A percentile compares a stretch with the other conserved stretches of the same genome.
These are phyloP conservation scores for Leptographium flavum DNA, from an alignment of 2,329 filamentous ascomycete species.

Conservation along the genomic window DNA sequence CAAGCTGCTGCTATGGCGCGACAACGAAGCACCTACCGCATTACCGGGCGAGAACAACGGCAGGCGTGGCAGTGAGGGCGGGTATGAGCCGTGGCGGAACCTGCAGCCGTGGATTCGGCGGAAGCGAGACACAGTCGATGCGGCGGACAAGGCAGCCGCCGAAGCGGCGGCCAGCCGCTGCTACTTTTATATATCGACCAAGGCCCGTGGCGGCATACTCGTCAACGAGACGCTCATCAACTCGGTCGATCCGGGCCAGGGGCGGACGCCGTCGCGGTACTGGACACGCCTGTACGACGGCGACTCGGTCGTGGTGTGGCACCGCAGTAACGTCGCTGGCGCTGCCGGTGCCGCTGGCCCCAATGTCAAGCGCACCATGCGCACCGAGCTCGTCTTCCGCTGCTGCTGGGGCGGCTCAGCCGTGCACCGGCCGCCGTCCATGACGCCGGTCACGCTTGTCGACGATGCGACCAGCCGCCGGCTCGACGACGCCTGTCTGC, in stretches of 20 bases:
- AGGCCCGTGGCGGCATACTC: slow-evolving; percentile 59
- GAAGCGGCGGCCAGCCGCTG: slow-evolving; percentile 32
- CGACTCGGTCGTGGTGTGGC: slow-evolving; percentile 63
- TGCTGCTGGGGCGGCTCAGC: slow-evolving; percentile 44
- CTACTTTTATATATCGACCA: slow-evolving; percentile 64
- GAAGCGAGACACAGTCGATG: slow-evolving; percentile 14
- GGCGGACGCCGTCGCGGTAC: slow-evolving; percentile 36
- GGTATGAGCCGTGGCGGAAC: slow-evolving; percentile 45
- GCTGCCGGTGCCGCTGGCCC: too few relatives aligned
- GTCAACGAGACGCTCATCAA: slow-evolving; percentile 59
- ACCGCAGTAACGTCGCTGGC: slow-evolving; percentile 19
- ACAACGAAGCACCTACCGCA: slow-evolving; percentile 32
- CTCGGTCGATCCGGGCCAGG: slow-evolving; percentile 39
- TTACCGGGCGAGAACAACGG: background rate
- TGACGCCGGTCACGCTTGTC: slow-evolving; percentile 21
- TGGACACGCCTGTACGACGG: slow-evolving; percentile 63
- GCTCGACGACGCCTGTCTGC: slow-evolving; percentile 34
- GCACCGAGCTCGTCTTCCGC: slow-evolving; percentile 32
- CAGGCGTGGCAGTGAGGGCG: slow-evolving; percentile 28
- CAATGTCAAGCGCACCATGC: too few relatives aligned
- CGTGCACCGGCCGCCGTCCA: slow-evolving; percentile 17
- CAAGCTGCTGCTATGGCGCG: slow-evolving; percentile 61
- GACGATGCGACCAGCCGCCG: slow-evolving; percentile 24
- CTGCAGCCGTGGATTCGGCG: slow-evolving; percentile 39
- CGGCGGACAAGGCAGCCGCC: too few relatives aligned